A percentile compares a stretch with the other conserved stretches of the same genome.
Evolutionary conservation across 257 asterid species (phyloP).

Genomic region (Perilla frutescens): DNA sequence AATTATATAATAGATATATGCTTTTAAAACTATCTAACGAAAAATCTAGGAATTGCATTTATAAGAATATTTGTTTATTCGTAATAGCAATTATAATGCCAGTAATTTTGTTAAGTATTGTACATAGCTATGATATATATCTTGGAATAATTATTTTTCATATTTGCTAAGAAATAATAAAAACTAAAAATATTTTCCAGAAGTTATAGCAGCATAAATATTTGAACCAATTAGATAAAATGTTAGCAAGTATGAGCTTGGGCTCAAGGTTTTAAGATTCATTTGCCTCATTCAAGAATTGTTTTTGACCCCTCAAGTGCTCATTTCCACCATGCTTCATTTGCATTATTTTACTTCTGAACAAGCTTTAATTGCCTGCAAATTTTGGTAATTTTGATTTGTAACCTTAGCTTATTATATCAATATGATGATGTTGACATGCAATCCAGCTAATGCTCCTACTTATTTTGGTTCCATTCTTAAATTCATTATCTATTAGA

Average conservation of each 20-base stretch:
- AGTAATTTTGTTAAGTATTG: neutral
- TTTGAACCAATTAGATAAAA: neutral
- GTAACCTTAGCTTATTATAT: neutral
- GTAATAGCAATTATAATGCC: neutral
- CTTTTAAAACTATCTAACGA: too few species aligned
- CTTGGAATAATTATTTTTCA: neutral
- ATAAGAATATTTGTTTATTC: neutral
- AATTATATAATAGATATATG: too few species aligned
- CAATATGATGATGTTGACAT: conserved; percentile 9
- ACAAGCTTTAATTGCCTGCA: neutral
- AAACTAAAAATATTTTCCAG: neutral
- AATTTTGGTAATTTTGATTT: neutral
- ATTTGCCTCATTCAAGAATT: neutral
- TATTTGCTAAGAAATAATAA: neutral
- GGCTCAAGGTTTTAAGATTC: neutral
- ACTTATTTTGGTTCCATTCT: neutral
- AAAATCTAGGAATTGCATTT: too few species aligned
- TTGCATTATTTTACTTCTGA: neutral
- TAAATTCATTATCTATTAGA: neutral
- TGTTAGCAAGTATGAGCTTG: neutral
- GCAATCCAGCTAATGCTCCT: neutral
- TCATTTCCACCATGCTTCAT: neutral
- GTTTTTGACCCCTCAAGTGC: neutral
- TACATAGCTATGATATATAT: neutral
- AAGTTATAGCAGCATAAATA: neutral